A percentile compares a stretch with the other conserved stretches of the same genome.
phyloP scores from a whole-genome alignment of 1,139 yeast species.

The Kodamaea sp. region DNA sequence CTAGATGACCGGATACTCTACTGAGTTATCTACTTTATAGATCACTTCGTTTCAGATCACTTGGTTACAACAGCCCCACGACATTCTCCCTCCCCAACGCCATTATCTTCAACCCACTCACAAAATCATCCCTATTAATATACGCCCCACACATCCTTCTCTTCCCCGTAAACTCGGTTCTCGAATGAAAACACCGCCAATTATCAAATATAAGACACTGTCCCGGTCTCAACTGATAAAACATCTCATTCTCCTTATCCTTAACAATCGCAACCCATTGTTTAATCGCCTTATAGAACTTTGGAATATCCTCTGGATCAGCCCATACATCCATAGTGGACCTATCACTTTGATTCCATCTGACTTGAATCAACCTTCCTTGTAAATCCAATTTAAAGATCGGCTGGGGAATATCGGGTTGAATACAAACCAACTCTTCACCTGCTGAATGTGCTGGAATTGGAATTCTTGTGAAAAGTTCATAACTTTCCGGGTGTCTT shows the following conservation, averaged over 20 bases:
- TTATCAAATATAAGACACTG: slow-evolving; percentile 69
- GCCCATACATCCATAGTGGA: slow-evolving; percentile 61
- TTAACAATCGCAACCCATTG: slow-evolving; percentile 56
- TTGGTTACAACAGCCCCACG: slow-evolving; percentile 31
- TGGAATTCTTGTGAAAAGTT: slow-evolving; percentile 48
- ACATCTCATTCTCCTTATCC: slow-evolving; percentile 50
- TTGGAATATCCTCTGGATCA: slow-evolving; percentile 50
- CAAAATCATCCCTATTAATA: slow-evolving; percentile 65
- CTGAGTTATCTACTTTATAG: background rate
- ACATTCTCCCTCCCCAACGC: slow-evolving; percentile 52
- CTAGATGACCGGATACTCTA: background rate
- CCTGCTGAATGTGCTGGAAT: slow-evolving; percentile 81
- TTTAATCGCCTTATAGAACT: slow-evolving; percentile 58
- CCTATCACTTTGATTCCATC: slow-evolving; percentile 77
- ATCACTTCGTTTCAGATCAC: background rate
- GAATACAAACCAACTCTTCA: slow-evolving; percentile 63
- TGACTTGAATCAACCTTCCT: slow-evolving; percentile 59
- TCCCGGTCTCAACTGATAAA: slow-evolving; percentile 62
- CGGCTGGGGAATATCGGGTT: slow-evolving; percentile 59
- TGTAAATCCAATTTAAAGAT: slow-evolving; percentile 54
- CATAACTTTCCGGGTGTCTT: slow-evolving; percentile 52
- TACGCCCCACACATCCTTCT: slow-evolving; percentile 79
- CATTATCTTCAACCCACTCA: slow-evolving; percentile 51
- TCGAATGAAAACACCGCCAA: slow-evolving; percentile 73
- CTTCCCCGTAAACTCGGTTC: slow-evolving; percentile 66